Conservation (phyloP, 2,329 filamentous ascomycete species). For the Hirsutella minnesotensis region DNA sequence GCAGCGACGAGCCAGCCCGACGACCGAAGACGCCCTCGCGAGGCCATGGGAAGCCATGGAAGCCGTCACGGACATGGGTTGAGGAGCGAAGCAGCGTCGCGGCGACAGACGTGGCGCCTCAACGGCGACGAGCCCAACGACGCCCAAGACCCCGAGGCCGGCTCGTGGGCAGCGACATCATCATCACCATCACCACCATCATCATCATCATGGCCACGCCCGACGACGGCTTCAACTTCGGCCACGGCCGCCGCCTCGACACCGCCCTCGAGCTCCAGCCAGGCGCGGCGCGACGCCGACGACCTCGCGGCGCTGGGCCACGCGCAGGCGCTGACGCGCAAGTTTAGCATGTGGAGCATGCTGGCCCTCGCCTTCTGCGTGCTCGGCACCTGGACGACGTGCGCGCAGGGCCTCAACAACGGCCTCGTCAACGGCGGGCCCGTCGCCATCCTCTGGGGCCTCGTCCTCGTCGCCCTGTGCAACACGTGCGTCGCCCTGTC, state of each 20-base stretch:
- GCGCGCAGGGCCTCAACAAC: slow-evolving; percentile 34
- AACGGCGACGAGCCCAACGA: too few relatives aligned
- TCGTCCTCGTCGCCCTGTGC: slow-evolving; percentile 38
- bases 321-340: slow-evolving; percentile 24
- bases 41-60: too few relatives aligned
- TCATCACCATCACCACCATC: not conserved
- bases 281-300: slow-evolving; percentile 21
- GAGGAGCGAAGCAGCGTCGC: too few relatives aligned
- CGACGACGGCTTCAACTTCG: not conserved
- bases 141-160: too few relatives aligned
- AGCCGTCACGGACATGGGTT: too few relatives aligned
- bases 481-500: slow-evolving; percentile 42
- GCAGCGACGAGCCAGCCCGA: too few relatives aligned
- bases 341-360: slow-evolving; percentile 45
- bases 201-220: not conserved
- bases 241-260: not conserved
- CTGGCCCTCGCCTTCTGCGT: slow-evolving; percentile 44
- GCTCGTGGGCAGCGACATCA: too few relatives aligned
- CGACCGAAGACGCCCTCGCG: too few relatives aligned
- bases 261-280: slow-evolving; percentile 4
- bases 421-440: slow-evolving; percentile 43
- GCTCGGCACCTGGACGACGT: slow-evolving; percentile 45
- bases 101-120: too few relatives aligned
- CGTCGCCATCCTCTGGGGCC: slow-evolving; percentile 42
- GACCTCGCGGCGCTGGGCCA: slow-evolving; percentile 30